Conservation (phyloP, 1,139 yeast species). For the Debaryomyces udenii region DNA sequence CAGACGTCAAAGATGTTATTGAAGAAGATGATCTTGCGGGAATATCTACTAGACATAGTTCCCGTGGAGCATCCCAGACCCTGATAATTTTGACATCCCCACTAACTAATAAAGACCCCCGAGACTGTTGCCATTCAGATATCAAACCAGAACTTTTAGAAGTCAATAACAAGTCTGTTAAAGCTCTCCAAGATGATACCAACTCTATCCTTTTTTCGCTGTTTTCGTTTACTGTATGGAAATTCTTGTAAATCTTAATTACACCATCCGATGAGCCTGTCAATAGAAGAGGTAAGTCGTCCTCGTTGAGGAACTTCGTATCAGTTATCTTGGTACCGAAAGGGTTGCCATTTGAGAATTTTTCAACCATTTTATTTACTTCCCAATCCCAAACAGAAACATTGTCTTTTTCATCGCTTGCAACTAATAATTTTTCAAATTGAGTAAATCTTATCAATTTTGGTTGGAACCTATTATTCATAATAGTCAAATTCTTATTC, state of each 20-base stretch:
- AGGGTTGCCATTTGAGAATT: constrained; percentile 84
- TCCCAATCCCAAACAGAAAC: constrained; percentile 92
- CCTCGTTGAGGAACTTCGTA: constrained; percentile 84
- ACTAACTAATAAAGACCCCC: constrained; percentile 88
- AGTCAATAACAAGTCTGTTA: constrained; percentile 79
- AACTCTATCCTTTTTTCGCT: constrained; percentile 50
- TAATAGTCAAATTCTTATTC: constrained; percentile 62
- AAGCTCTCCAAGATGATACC: constrained; percentile 90
- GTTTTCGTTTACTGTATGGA: constrained; percentile 52
- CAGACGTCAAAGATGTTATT: constrained; percentile 87
- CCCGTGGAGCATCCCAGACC: constrained; percentile 97
- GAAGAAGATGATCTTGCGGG: constrained; percentile 93
- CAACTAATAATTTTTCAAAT: constrained; percentile 81
- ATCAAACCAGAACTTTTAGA: constrained; percentile 83
- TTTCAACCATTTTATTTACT: constrained; percentile 53
- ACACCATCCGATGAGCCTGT: constrained; percentile 96
- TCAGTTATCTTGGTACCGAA: constrained; percentile 89
- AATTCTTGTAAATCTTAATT: constrained; percentile 79
- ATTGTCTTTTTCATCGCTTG: constrained; percentile 84
- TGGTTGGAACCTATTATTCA: constrained; percentile 82
- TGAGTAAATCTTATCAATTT: constrained; percentile 80
- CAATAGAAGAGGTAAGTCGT: constrained; percentile 80
- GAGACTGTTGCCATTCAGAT: constrained; percentile 95
- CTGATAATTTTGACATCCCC: constrained; percentile 94
- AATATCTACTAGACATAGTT: constrained; percentile 79